These are phyloP conservation scores for Colletotrichum incanum DNA, from an alignment of 2,329 filamentous ascomycete species.

Conservation along the genomic window DNA sequence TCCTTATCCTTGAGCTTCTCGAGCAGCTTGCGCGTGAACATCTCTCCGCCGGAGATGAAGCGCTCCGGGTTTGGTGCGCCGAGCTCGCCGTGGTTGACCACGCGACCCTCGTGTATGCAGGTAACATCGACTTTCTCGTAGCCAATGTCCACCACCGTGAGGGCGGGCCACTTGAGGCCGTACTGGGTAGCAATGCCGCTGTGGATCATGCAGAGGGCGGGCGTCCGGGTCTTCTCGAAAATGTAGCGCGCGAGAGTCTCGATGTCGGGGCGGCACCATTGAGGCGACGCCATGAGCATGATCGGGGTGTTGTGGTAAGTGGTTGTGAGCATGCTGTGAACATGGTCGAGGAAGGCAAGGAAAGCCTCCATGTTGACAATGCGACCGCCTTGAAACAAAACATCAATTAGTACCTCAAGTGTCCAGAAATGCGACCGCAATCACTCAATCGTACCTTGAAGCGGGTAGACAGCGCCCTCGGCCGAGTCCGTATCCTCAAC, in stretches of 20 bases:
- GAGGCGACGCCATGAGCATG: slow-evolving; percentile 89
- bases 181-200: slow-evolving; percentile 90
- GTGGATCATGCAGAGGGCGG: slow-evolving; percentile 91
- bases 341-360: slow-evolving; percentile 92
- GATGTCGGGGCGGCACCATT: slow-evolving; percentile 90
- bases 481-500: slow-evolving; percentile 91
- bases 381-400: slow-evolving; percentile 72
- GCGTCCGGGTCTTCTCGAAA: slow-evolving; percentile 97
- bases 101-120: slow-evolving; percentile 85
- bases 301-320: slow-evolving; percentile 98
- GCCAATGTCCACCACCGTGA: slow-evolving; percentile 92
- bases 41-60: slow-evolving; percentile 84
- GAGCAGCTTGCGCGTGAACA: slow-evolving; percentile 83
- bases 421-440: not conserved
- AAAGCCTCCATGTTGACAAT: slow-evolving; percentile 95
- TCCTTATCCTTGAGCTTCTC: slow-evolving; percentile 74
- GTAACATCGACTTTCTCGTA: slow-evolving; percentile 94
- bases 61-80: slow-evolving; percentile 67
- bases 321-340: slow-evolving; percentile 90
- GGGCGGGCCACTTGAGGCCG: slow-evolving; percentile 80
- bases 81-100: slow-evolving; percentile 77
- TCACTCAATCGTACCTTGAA: slow-evolving; percentile 66
- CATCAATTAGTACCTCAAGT: slow-evolving; percentile 25
- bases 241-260: slow-evolving; percentile 93
- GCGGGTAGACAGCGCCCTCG: slow-evolving; percentile 91